Conservation (phyloP, 768 basidiomycete genomes). For the Daedalea quercina region DNA sequence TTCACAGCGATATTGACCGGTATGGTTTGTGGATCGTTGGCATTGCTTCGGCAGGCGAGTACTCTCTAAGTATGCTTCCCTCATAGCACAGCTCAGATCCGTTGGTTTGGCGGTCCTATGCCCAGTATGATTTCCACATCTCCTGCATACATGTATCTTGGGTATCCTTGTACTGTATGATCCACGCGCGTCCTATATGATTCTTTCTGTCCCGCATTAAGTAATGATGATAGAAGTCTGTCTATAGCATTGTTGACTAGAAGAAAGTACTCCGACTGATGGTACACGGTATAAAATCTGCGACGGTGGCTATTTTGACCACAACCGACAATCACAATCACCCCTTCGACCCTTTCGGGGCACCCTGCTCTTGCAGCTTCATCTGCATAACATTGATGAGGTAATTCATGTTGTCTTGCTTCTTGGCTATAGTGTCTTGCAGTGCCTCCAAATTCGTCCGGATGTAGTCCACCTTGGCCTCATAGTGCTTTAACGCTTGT, state of each 20-base stretch:
- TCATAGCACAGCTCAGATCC: neutral
- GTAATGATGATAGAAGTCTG: neutral
- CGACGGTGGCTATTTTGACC: no score
- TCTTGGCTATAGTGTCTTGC: conserved; percentile 85
- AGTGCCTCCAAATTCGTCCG: conserved; percentile 77
- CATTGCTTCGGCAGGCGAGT: neutral
- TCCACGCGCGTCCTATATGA: neutral
- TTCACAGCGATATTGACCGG: neutral
- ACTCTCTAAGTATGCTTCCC: neutral
- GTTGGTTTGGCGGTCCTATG: neutral
- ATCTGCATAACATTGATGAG: conserved; percentile 68
- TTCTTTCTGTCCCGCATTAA: neutral
- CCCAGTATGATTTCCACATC: neutral
- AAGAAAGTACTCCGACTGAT: neutral
- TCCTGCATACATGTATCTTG: neutral
- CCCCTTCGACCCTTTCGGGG: neutral
- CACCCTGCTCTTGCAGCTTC: conserved; percentile 35
- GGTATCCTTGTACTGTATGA: neutral
- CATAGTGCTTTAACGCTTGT: conserved; percentile 80
- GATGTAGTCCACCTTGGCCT: conserved; percentile 74
- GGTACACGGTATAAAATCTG: no score
- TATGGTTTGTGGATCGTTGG: neutral
- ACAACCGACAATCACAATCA: neutral
- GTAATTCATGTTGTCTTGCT: conserved; percentile 83
- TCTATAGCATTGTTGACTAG: neutral